Evolutionary conservation across 345 rosid species (phyloP), one percentile per base, ranked within the genome.

Genomic region (Brassica juncea): DNA sequence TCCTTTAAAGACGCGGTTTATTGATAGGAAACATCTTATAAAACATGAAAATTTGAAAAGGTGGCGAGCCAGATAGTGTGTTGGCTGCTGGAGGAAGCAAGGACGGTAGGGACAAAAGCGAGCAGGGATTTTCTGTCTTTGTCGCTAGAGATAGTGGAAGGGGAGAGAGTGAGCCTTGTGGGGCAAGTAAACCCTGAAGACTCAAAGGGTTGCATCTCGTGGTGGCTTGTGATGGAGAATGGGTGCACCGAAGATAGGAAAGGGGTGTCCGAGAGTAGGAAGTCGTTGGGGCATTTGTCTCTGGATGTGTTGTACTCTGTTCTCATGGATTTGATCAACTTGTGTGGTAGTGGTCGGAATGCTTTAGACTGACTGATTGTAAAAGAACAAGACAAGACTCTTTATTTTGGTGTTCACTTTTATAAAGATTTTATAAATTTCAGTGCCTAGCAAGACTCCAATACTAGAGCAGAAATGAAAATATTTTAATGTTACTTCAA

Each of bases 51-150:
- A 16, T 54, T n/a, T 39, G 68, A 4, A 9, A 65, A 92, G 98
- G 96, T 90, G 68, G 97, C 94, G 6, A 90, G 99, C 82, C 99
- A 94, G 86, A 90, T 94, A n/a, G 88, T 95, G 69, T 86, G 89
- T 10, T 95, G 99, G 98, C 89, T 95, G 59, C 91, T 91, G 2
- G 96, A 89, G 82, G 97, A 91, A 86, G 99, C 98, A 5, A 88
- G 89, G 64, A 86, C 70, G 57, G 94, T 90, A 16, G 98, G 97
- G 70, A 86, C 88, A 71, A 95, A 95, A 76, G 94, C 90, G 47
- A 87, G 84, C 75, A 69, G 94, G 0, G 96, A 93, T 67, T 93
- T 91, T 73, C 80, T 91, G 61, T 85, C 89, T 65, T 60, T 95
- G 83, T 87, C 96, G 0, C 84, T 95, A 59, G 96, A 95, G 89